Evolutionary conservation across 768 basidiomycete genomes (phyloP), one percentile per base, ranked within the genome.

Genomic region (Pleurotus cornucopiae): DNA sequence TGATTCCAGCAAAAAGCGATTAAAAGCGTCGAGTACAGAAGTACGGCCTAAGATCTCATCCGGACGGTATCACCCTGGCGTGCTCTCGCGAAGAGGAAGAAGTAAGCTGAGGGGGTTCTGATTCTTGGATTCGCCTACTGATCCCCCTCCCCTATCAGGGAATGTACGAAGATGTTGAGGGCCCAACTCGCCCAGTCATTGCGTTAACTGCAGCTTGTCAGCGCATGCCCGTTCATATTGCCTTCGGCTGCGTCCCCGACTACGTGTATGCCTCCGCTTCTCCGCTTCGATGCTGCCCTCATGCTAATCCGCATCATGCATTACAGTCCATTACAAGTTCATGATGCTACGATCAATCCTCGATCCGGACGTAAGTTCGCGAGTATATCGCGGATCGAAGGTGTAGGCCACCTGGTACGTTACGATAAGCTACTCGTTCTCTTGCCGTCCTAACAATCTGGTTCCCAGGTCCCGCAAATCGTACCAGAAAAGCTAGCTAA

Each of bases 21-120:
- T 9, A 34, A 34, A 34, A 11, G 11, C 11, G 9, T 34, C 3
- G 30, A 9, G 30, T 9, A 11, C 57, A 84, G 84, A 67, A 72
- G 64, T 68, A 80, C 61, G 84, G 75, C 3, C 66, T 84, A 4
- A 71, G 72, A 56, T 60, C 66, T 41, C 73, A 72, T 39, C 69
- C 74, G 47, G 70, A 61, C 12, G 73, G 74, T 1, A 73, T 83
- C 40, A 76, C 76, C 1, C 67, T 87, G 2, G 80, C 81, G 5
- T 88, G 86, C 60, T 79, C 76, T 0, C 77, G 79, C 18, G 75
- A 84, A 43, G 83, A 88, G 63, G 86, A 89, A 70, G 76, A 73
- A 48, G 85, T 86, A 60, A 56, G 80, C 41, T 44, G 41, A 16
- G 13, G n/a, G 14, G 14, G 20, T 44, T 16, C n/a, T 21, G 6